Conservation (phyloP, 2,329 filamentous ascomycete genomes). For the Alternaria ventricosa region DNA sequence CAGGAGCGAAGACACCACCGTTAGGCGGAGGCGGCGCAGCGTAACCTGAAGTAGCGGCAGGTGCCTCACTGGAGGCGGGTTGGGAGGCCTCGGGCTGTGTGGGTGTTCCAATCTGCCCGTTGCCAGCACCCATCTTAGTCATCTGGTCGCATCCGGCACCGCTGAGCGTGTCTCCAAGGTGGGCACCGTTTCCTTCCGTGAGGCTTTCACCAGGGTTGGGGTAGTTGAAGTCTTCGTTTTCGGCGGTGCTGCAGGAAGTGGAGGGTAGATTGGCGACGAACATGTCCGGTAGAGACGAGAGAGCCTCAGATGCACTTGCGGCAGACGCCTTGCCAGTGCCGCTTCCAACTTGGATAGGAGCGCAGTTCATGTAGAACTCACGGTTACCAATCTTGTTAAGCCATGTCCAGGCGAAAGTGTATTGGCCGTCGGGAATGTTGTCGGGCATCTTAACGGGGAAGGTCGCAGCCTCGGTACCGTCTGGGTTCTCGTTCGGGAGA, state of each 20-base stretch:
- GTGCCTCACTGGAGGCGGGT: neutral
- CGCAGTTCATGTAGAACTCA: constrained; percentile 99
- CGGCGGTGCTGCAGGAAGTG: constrained; percentile 62
- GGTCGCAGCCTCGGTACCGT: constrained; percentile 60
- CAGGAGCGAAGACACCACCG: constrained; percentile 35
- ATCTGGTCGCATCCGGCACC: constrained; percentile 35
- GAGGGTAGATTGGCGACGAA: constrained; percentile 72
- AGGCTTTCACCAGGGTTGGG: constrained; percentile 67
- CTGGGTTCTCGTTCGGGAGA: constrained; percentile 15
- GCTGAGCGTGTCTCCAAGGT: constrained; percentile 37
- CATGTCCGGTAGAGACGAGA: constrained; percentile 72
- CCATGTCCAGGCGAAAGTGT: constrained; percentile 91
- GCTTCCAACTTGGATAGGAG: constrained; percentile 70
- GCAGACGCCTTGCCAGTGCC: constrained; percentile 47
- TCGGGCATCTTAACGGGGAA: constrained; percentile 77
- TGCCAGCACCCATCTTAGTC: constrained; percentile 41
- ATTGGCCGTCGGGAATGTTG: constrained; percentile 74
- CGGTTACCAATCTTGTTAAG: constrained; percentile 91
- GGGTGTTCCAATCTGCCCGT: constrained; percentile 36
- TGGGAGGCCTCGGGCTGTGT: constrained; percentile 11
- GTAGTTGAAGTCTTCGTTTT: constrained; percentile 65
- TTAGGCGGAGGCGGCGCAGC: constrained; percentile 22
- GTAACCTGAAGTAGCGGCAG: constrained; percentile 5
- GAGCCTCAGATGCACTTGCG: constrained; percentile 37
- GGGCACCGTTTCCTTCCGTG: constrained; percentile 43